Evolutionary conservation across 345 rosid species (phyloP), one percentile per base, ranked within the genome.

Genomic region (Populus pruinosa): DNA sequence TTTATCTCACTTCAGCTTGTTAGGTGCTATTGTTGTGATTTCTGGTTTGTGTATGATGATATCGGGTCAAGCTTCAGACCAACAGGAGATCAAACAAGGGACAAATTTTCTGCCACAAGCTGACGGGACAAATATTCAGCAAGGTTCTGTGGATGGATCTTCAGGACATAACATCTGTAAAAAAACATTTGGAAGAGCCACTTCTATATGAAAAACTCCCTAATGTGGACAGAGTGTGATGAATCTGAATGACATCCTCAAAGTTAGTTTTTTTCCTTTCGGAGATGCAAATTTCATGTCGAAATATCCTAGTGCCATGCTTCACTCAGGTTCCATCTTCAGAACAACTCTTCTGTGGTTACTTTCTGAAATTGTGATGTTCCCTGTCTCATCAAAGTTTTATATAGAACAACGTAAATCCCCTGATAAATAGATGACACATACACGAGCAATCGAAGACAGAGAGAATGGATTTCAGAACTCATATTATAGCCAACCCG

Each of bases 51-150:
- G 75, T 62, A 49, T 78, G 50, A 72, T 83, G 41, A 85, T 91
- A 0, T 90, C 92, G 95, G 94, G 92, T 27, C 89, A 90, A 79
- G 91, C 88, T 69, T 72, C 87, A 74, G 92, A 90, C 18, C 36
- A 5, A 6, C 8, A 5, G 20, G 69, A 25, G 36, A 65, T 31
- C 36, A 65, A 18, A 63, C 13, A 25, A 14, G 69, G 3, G 18
- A 16, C 36, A 14, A 14, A 65, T 27, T 33, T 2, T 14, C 16
- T 4, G 39, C 39, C 8, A 33, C 36, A 65, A 65, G 20, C 31
- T 31, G 39, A 65, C 69, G 0, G 13, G 39, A 31, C 9, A 35
- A 5, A n/a, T 29, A 31, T 65, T 65, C 18, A 16, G 69, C 33
- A 6, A 65, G 59, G 3, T 53, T 6, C 23, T 53, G 2, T 20